Evolutionary conservation across 1,284 basidiomycete genomes (phyloP).

Genomic region (Ceraceosorus guamensis): DNA sequence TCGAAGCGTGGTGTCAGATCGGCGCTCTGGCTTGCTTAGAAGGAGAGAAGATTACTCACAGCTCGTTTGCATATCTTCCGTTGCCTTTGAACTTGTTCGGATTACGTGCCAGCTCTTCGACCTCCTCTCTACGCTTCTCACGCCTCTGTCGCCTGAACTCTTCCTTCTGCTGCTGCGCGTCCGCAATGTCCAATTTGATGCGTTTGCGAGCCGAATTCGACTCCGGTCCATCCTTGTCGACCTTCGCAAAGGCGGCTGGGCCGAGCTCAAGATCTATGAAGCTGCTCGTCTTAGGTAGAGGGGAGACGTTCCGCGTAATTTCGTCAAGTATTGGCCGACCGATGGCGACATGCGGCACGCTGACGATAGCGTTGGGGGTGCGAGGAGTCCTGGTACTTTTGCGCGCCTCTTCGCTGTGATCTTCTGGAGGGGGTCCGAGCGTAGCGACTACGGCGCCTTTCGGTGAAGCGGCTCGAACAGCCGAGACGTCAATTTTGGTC

Average conservation of each 20-base stretch:
- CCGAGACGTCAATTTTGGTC: too few relatives aligned
- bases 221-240: neutral
- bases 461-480: too few relatives aligned
- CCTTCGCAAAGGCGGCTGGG: neutral
- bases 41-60: neutral
- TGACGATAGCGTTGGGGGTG: neutral
- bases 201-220: too few relatives aligned
- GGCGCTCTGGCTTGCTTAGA: too few relatives aligned
- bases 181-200: too few relatives aligned
- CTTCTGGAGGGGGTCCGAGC: neutral
- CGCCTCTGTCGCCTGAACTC: neutral
- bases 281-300: neutral
- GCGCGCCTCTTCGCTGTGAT: neutral
- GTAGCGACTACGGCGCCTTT: too few relatives aligned
- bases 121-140: neutral
- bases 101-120: neutral
- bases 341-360: too few relatives aligned
- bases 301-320: too few relatives aligned
- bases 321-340: too few relatives aligned
- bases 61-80: conserved; percentile 1
- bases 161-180: neutral
- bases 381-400: neutral
- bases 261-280: neutral
- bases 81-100: neutral
- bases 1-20: too few relatives aligned